Conservation (phyloP, 2,329 filamentous ascomycete genomes). For the Didymella pomorum region DNA sequence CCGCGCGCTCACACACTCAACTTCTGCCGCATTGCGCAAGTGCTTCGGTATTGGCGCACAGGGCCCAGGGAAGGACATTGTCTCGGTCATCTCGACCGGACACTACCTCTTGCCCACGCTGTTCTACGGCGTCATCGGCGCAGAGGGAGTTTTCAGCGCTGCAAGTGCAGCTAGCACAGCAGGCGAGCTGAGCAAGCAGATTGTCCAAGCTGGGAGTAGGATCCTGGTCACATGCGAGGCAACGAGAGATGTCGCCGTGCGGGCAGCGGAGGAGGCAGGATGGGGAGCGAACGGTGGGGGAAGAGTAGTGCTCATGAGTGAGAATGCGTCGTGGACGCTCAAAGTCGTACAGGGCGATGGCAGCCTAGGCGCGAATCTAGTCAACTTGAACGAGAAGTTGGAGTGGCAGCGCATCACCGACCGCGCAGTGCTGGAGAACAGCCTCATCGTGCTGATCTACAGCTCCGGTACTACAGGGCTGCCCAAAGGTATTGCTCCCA, state of each 20-base stretch:
- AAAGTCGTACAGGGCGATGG: constrained; percentile 44
- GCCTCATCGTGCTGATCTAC: constrained; percentile 57
- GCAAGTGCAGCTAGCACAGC: constrained; percentile 61
- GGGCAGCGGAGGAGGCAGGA: constrained; percentile 60
- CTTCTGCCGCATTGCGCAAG: constrained; percentile 65
- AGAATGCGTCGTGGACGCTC: constrained; percentile 49
- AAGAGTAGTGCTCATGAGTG: constrained; percentile 62
- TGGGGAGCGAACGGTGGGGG: constrained; percentile 45
- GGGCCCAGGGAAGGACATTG: constrained; percentile 59
- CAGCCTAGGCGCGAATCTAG: constrained; percentile 28
- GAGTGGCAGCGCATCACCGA: constrained; percentile 66
- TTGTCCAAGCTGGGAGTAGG: constrained; percentile 54
- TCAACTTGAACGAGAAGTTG: constrained; percentile 53
- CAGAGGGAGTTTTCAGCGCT: constrained; percentile 66
- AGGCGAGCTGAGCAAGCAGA: constrained; percentile 60
- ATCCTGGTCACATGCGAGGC: constrained; percentile 59
- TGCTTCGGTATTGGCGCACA: constrained; percentile 61
- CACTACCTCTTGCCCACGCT: constrained; percentile 63
- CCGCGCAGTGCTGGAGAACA: constrained; percentile 55
- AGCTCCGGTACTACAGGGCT: constrained; percentile 58
- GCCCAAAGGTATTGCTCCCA: constrained; percentile 50
- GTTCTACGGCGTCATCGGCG: constrained; percentile 66
- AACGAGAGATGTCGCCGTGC: constrained; percentile 57
- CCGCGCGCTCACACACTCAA: constrained; percentile 59
- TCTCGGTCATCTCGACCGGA: constrained; percentile 65